Base-by-base conservation (phyloP, 106 monocot species). In the Hemerocallis citrina region DNA sequence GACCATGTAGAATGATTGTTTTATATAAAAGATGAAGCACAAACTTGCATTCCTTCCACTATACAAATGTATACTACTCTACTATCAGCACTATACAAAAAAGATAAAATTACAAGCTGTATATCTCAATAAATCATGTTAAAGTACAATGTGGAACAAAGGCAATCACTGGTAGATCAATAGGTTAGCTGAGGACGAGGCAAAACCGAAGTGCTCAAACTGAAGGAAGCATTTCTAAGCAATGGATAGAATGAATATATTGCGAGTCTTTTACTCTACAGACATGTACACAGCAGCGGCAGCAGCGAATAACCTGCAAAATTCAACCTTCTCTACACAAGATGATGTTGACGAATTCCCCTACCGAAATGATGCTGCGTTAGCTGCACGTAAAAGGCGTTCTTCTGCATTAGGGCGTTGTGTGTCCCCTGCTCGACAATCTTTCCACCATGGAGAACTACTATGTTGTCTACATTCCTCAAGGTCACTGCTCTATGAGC, bases 321-420 rank as follows among this genome's bases (percentile, higher is more conserved):
- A n/a, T n/a, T n/a, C n/a, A n/a, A n/a, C 13, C 22, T 14, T 43
- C 16, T 30, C 23, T 39, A 62, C 31, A 88, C 70, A 36, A 92
- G 72, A 13, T 87, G 82, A 66, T 83, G 91, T 25, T 79, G 84
- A 22, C 88, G 68, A 39, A 87, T 59, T 22, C 91, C 96, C 66
- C 91, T 92, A 19, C 72, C 69, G 31, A 98, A 84, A 69, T 98
- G 96, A 35, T 91, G 92, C 71, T 98, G 96, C 96, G 92, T 98
- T 36, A 92, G 68, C 64, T 79, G 77, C 32, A 88, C 84, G 66
- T 98, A 98, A 38, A 92, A 73, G 2, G 91, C 96, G 38, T 98
- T 98, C 87, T 58, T 79, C 55, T 88, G 88, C 65, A 79, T 56
- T 28, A 96, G 57, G 32, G 86, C 57, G 37, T 96, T 91, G 62